These are phyloP conservation scores for Salix koriyanagi DNA, from an alignment of 345 rosid species.

Conservation along the genomic window DNA sequence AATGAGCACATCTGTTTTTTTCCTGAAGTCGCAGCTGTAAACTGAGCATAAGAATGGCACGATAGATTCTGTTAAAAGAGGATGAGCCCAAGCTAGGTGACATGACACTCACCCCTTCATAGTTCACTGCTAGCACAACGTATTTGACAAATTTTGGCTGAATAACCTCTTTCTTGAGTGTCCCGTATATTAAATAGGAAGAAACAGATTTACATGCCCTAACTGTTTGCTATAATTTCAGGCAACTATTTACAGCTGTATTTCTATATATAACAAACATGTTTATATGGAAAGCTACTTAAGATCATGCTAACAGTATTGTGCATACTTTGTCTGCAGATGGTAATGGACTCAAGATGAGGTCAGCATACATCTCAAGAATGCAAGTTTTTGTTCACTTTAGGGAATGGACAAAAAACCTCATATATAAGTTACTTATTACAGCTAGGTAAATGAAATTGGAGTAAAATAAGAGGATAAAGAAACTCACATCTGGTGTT, in stretches of 20 bases:
- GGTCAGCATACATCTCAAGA: no score
- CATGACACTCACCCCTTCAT: not conserved
- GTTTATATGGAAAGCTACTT: no score
- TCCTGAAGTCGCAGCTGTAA: no score
- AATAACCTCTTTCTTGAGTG: no score
- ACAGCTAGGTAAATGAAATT: not conserved
- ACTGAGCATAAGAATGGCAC: not conserved
- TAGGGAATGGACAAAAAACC: not conserved
- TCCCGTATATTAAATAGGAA: no score
- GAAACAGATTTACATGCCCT: no score
- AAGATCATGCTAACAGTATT: no score
- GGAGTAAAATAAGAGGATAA: not conserved
- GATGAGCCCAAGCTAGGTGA: not conserved
- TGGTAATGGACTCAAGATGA: not conserved
- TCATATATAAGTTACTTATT: not conserved
- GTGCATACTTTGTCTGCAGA: not conserved
- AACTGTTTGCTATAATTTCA: no score
- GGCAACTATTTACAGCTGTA: no score
- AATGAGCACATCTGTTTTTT: not conserved
- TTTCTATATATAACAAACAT: no score
- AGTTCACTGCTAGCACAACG: not conserved
- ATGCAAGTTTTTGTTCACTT: no score
- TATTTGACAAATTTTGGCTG: no score
- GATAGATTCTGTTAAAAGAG: not conserved
- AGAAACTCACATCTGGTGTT: constrained; percentile 61